Evolutionary conservation across 306 rosid genomes (phyloP).

Genomic region (Crotalaria pallida): DNA sequence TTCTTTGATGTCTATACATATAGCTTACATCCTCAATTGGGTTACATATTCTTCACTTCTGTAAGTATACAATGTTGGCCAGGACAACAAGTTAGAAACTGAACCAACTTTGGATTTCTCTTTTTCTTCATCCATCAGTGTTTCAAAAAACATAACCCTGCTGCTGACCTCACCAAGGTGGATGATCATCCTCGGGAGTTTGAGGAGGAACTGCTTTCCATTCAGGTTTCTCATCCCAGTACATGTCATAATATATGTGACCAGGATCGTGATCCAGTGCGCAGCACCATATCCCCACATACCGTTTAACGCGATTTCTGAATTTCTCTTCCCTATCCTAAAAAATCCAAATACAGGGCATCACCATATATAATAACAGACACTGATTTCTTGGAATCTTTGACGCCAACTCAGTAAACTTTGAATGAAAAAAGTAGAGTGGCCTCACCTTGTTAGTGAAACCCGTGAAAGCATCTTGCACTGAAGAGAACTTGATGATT

Average conservation of each 20-base stretch:
- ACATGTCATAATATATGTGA: conserved; percentile 89
- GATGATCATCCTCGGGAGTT: conserved; percentile 74
- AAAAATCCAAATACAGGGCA: conserved; percentile 1
- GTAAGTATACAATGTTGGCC: conserved; percentile 16
- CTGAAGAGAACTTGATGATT: conserved; percentile 74
- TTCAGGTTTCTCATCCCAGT: conserved; percentile 95
- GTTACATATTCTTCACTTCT: conserved; percentile 29
- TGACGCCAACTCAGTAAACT: neutral
- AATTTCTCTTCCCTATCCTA: conserved; percentile 70
- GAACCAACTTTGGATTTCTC: conserved; percentile 13
- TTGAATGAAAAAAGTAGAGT: neutral
- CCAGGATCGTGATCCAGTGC: conserved; percentile 53
- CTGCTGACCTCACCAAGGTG: conserved; percentile 47
- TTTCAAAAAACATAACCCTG: neutral
- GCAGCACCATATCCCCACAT: conserved; percentile 94
- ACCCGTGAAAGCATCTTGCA: conserved; percentile 80
- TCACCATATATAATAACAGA: neutral
- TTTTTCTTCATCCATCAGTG: neutral
- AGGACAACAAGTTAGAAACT: conserved; percentile 16
- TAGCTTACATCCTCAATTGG: conserved; percentile 21
- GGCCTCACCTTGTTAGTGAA: conserved; percentile 61
- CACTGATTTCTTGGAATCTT: neutral
- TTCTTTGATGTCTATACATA: conserved; percentile 17
- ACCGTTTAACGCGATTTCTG: conserved; percentile 68
- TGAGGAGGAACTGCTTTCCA: conserved; percentile 89